Evolutionary conservation across 352 stramenopile genomes (phyloP).

Genomic region (Globisporangium paddicum): DNA sequence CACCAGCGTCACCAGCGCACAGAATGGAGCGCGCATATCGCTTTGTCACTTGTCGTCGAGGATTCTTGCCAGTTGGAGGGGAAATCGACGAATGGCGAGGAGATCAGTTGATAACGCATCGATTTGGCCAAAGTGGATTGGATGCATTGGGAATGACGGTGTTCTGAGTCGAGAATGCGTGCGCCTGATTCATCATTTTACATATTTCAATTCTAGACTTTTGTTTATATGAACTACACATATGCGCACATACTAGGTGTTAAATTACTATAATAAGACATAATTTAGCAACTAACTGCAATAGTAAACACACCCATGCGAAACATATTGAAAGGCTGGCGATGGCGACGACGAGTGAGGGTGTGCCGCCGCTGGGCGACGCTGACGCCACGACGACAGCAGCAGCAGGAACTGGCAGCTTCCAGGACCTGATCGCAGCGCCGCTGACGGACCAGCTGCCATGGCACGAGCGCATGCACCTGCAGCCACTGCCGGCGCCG

Average conservation of each 20-base stretch:
- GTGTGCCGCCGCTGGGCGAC: not conserved
- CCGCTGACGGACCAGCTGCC: not conserved
- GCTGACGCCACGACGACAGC: not conserved
- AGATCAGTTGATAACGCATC: no score
- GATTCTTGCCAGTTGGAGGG: no score
- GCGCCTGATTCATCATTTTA: not conserved
- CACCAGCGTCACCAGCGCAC: not conserved
- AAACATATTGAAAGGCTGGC: not conserved
- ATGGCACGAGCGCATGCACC: slow-evolving; percentile 6
- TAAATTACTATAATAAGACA: no score
- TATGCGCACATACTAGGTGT: no score
- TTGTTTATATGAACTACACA: no score
- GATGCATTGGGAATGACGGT: not conserved
- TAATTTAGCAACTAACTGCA: no score
- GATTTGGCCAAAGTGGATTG: not conserved
- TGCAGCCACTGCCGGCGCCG: not conserved
- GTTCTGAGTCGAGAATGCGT: not conserved
- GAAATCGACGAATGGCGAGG: not conserved
- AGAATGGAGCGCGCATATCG: not conserved
- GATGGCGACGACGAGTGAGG: not conserved
- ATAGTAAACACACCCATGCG: no score
- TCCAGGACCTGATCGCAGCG: not conserved
- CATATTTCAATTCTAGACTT: no score
- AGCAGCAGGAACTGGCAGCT: not conserved
- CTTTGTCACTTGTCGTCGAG: no score